These are phyloP conservation scores for Gremmenia infestans DNA, from an alignment of 2,329 filamentous ascomycete genomes.

Conservation along the genomic window DNA sequence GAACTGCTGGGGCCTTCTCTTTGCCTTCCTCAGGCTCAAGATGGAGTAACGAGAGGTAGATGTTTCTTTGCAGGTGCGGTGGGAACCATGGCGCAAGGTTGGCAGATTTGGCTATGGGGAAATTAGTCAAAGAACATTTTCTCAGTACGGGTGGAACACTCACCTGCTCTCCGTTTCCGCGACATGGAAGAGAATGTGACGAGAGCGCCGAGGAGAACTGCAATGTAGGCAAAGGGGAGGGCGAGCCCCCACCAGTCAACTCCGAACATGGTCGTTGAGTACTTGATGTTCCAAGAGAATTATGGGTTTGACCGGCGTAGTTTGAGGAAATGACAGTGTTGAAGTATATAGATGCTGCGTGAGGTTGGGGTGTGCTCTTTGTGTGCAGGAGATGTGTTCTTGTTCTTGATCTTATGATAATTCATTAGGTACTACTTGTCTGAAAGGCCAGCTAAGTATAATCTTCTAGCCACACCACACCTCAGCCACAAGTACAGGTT, in stretches of 20 bases:
- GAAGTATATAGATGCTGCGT: not conserved
- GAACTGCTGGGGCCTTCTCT: constrained; percentile 65
- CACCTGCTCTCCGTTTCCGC: constrained; percentile 83
- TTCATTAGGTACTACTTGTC: no score
- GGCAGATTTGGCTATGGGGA: constrained; percentile 61
- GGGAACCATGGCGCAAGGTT: constrained; percentile 94
- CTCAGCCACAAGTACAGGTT: no score
- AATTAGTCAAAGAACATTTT: constrained; percentile 20
- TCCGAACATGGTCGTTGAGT: constrained; percentile 29
- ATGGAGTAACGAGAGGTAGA: constrained; percentile 90
- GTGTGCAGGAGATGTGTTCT: no score
- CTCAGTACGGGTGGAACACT: constrained; percentile 31
- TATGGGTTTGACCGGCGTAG: not conserved
- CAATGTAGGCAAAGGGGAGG: constrained; percentile 84
- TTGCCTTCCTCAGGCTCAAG: constrained; percentile 57
- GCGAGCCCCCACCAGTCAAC: constrained; percentile 79
- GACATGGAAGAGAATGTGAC: constrained; percentile 91
- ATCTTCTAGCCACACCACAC: no score
- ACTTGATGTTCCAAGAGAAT: not conserved
- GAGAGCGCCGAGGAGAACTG: constrained; percentile 80
- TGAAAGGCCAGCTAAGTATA: no score
- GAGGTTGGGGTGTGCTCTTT: no score
- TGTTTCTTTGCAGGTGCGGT: constrained; percentile 82
- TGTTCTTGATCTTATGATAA: no score
- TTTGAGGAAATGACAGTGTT: not conserved